Percentiles rank a stretch among this genome's conserved stretches.
phyloP scores from a whole-genome alignment of 306 rosid species.

The Cicer cuneatum region DNA sequence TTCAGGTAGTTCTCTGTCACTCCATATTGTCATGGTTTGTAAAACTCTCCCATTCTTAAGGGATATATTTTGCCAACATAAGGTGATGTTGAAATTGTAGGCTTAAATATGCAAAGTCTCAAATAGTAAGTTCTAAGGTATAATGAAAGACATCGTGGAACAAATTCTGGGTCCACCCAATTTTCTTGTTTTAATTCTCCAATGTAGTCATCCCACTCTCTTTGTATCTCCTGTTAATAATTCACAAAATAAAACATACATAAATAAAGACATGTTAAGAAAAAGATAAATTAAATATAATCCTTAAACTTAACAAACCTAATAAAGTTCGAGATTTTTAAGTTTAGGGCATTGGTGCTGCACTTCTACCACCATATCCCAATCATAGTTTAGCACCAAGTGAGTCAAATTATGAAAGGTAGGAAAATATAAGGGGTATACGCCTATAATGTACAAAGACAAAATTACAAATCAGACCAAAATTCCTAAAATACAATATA shows the following conservation, averaged over 20 bases:
- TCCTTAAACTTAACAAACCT: background rate
- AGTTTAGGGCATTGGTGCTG: too few species aligned
- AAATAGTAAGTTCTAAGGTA: background rate
- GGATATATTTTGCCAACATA: slow-evolving; percentile 1
- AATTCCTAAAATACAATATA: too few species aligned
- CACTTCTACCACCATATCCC: too few species aligned
- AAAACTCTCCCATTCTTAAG: slow-evolving; percentile 1
- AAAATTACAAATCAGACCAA: too few species aligned
- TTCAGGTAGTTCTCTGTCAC: background rate
- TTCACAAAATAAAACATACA: background rate
- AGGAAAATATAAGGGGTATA: too few species aligned
- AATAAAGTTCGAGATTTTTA: too few species aligned
- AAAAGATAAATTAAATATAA: background rate
- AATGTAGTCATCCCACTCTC: background rate
- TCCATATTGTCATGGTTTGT: background rate
- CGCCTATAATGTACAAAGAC: too few species aligned
- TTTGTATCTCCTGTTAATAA: background rate
- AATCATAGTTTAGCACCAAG: too few species aligned
- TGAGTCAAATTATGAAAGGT: too few species aligned
- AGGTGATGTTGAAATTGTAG: background rate
- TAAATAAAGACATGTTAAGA: background rate
- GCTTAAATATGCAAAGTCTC: background rate
- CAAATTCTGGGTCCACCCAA: background rate
- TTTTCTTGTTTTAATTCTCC: background rate
- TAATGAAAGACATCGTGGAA: slow-evolving; percentile 25